Evolutionary conservation across 2,329 filamentous ascomycete species (phyloP).

Genomic region (Nigrospora oryzae): DNA sequence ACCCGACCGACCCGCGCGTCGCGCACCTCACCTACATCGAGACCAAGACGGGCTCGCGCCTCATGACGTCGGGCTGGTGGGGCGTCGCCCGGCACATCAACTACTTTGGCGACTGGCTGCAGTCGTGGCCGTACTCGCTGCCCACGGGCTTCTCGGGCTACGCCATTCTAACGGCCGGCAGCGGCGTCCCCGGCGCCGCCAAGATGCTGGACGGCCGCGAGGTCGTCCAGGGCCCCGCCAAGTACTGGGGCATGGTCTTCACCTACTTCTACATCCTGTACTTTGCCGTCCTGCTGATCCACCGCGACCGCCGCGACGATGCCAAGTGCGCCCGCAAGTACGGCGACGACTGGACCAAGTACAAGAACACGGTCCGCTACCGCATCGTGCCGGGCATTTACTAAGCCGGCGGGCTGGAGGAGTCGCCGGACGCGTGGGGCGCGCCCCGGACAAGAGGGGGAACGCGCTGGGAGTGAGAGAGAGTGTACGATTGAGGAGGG

Average conservation of each 20-base stretch:
- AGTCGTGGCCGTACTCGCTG: constrained; percentile 83
- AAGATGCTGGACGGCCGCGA: constrained; percentile 52
- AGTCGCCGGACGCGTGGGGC: too few relatives aligned
- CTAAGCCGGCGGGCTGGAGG: constrained; percentile 26
- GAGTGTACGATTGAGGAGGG: too few relatives aligned
- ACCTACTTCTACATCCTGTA: constrained; percentile 95
- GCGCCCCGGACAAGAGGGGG: too few relatives aligned
- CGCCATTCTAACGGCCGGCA: constrained; percentile 52
- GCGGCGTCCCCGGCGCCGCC: constrained; percentile 41
- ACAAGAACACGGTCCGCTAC: constrained; percentile 73
- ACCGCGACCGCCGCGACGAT: constrained; percentile 80
- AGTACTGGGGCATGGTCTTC: constrained; percentile 77
- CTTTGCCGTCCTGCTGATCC: constrained; percentile 78
- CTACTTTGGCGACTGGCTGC: constrained; percentile 91
- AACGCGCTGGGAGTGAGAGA: too few relatives aligned
- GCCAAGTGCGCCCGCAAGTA: constrained; percentile 90
- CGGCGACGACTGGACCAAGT: constrained; percentile 83
- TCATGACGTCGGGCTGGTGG: constrained; percentile 89
- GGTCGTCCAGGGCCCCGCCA: constrained; percentile 62
- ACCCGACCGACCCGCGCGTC: constrained; percentile 73
- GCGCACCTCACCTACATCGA: constrained; percentile 78
- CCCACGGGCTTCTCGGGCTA: constrained; percentile 83
- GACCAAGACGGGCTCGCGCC: constrained; percentile 71
- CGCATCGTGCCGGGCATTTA: constrained; percentile 83
- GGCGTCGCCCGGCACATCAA: constrained; percentile 88